Base-by-base conservation (phyloP, 176 grass and related monocot species). In the Puccinellia tenuiflora region DNA sequence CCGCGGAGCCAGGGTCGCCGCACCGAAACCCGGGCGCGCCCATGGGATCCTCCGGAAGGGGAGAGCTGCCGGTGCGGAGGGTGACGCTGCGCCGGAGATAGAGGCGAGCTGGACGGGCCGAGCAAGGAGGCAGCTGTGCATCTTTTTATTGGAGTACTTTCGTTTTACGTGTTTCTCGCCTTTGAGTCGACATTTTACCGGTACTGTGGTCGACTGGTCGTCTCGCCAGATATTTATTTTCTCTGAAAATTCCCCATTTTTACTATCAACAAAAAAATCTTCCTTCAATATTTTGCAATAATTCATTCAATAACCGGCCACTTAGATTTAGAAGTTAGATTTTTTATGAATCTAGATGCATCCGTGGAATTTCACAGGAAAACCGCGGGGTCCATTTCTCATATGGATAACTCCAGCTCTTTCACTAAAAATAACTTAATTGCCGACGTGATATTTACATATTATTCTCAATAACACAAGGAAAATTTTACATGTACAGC, bases 1-100 rank as follows among this genome's bases (percentile, higher is more conserved):
- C 77, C 59, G 78, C 2, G 83, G 91, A 61, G 63, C 72, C 85
- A 84, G 79, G 46, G 80, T 65, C 28, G 89, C 34, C 21, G 64
- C 82, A 16, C 46, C 80, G 68, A 56, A 53, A 9, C 83, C 78
- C n/a, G 56, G 60, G 12, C 55, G 67, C 59, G 55, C 29, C 81
- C 83, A 80, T 86, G 54, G 81, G 51, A 54, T 15, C 2, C 45
- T 20, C n/a, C 76, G 30, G 65, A 47, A 45, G 75, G 29, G 29
- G 15, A 64, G 47, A 57, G 40, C 75, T 9, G 69, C 69, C 25
- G 68, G 40, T 0, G 59, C 13, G 59, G 26, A 62, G 28, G 48
- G 30, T 22, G 43, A 6, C 64, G 82, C 73, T 3, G 63, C 67
- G 52, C n/a, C 63, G 75, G 30, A 20, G 34, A 75, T 6, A 57